Percentiles rank a stretch among this genome's conserved stretches.
These are phyloP conservation scores for Cinnamomum micranthum DNA, from an alignment of 164 flowering plant species.

Conservation along the genomic window DNA sequence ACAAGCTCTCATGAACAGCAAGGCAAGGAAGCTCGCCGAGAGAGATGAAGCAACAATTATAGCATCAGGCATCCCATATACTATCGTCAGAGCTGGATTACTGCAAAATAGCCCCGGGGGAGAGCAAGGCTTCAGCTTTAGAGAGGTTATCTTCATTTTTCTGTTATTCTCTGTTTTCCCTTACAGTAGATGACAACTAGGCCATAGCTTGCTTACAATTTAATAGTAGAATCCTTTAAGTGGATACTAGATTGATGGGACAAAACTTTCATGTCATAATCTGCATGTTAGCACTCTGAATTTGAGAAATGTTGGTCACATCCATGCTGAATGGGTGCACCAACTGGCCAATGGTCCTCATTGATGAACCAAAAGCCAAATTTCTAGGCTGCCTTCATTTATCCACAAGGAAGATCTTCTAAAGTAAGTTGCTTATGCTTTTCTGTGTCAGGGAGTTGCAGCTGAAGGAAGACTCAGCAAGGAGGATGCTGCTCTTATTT, in stretches of 20 bases:
- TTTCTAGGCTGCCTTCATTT: not conserved
- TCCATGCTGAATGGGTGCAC: not conserved
- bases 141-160: constrained; percentile 45
- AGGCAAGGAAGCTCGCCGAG: constrained; percentile 67
- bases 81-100: constrained; percentile 69
- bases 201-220: too few relatives aligned
- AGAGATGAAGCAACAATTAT: constrained; percentile 57
- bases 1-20: constrained; percentile 69
- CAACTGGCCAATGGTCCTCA: not conserved
- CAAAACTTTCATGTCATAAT: too few relatives aligned
- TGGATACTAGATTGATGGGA: too few relatives aligned
- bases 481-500: constrained; percentile 86
- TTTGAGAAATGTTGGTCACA: not conserved
- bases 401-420: not conserved
- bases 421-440: not conserved
- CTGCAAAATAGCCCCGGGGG: constrained; percentile 70
- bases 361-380: not conserved
- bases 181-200: too few relatives aligned
- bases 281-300: too few relatives aligned
- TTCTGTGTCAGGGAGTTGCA: constrained; percentile 59
- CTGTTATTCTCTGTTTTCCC: not conserved
- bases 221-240: too few relatives aligned
- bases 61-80: constrained; percentile 73
- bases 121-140: constrained; percentile 74
- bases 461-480: constrained; percentile 78